phyloP scores from a whole-genome alignment of 441 rosid species.

The Geranium incanum region DNA sequence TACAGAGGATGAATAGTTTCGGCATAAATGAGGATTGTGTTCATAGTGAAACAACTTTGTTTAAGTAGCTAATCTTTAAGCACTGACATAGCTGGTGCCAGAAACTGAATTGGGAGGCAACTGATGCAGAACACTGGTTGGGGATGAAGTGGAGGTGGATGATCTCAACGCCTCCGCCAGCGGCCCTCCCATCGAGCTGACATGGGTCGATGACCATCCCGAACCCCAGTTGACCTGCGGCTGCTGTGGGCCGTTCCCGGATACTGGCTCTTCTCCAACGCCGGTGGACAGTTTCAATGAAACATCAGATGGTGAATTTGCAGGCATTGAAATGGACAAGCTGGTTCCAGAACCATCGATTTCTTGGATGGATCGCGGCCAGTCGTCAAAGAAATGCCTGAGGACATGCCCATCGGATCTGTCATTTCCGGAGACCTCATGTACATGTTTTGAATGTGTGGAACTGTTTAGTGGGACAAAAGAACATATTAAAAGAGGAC shows the following conservation, averaged over 20 bases:
- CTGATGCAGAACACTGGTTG: slow-evolving; percentile 72
- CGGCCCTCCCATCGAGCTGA: slow-evolving; percentile 73
- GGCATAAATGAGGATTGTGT: not conserved
- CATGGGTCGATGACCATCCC: slow-evolving; percentile 47
- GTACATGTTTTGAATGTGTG: slow-evolving; percentile 30
- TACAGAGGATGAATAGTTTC: too few species aligned
- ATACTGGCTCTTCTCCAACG: slow-evolving; percentile 34
- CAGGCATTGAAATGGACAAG: slow-evolving; percentile 69
- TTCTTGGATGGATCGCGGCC: slow-evolving; percentile 61
- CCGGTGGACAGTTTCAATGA: not conserved
- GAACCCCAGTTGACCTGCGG: slow-evolving; percentile 48
- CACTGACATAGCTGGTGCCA: slow-evolving; percentile 36
- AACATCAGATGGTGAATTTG: not conserved
- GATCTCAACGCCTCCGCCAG: slow-evolving; percentile 77
- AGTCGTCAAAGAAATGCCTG: slow-evolving; percentile 83
- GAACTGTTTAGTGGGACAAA: slow-evolving; percentile 26
- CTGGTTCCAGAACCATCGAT: slow-evolving; percentile 32
- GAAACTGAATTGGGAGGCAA: slow-evolving; percentile 35
- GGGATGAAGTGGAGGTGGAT: slow-evolving; percentile 48
- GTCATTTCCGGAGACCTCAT: slow-evolving; percentile 24
- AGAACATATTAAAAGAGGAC: not conserved
- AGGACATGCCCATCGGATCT: slow-evolving; percentile 53
- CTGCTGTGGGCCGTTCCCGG: slow-evolving; percentile 30
- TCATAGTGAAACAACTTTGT: not conserved
- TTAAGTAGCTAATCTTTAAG: slow-evolving; percentile 17